A percentile compares a stretch with the other conserved stretches of the same genome.
Evolutionary conservation across 1,284 basidiomycete species (phyloP).

Genomic region (Chalciporus sp.): DNA sequence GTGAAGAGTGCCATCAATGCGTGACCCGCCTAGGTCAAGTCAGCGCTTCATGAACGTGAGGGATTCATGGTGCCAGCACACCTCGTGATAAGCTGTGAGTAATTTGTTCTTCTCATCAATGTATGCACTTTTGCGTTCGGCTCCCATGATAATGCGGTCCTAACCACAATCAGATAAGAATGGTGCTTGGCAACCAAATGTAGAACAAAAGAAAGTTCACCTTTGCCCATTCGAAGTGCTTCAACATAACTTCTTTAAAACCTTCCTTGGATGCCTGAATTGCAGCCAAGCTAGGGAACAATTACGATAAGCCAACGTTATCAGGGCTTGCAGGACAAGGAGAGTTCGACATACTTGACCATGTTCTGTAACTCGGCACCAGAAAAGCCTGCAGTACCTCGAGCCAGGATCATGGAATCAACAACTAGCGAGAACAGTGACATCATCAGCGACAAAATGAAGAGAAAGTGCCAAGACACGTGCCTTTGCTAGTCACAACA

Average conservation of each 20-base stretch:
- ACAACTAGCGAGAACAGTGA: slow-evolving; percentile 52
- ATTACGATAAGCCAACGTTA: slow-evolving; percentile 5
- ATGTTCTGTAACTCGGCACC: slow-evolving; percentile 93
- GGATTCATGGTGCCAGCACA: slow-evolving; percentile 28
- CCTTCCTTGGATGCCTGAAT: slow-evolving; percentile 89
- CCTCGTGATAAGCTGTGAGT: slow-evolving; percentile 94
- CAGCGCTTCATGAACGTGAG: not conserved
- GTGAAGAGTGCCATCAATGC: slow-evolving; percentile 91
- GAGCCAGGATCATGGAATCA: slow-evolving; percentile 82
- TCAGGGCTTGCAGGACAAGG: not conserved
- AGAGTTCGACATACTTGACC: slow-evolving; percentile 69
- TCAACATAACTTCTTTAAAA: slow-evolving; percentile 68
- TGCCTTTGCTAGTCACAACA: slow-evolving; percentile 66
- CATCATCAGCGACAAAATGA: not conserved
- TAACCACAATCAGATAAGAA: slow-evolving; percentile 29
- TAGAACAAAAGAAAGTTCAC: slow-evolving; percentile 39
- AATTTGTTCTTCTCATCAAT: slow-evolving; percentile 85
- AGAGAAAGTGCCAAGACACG: slow-evolving; percentile 15
- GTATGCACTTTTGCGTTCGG: slow-evolving; percentile 86
- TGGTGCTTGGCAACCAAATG: not conserved
- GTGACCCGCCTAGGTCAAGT: slow-evolving; percentile 74
- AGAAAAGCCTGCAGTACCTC: slow-evolving; percentile 90
- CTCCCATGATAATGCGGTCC: slow-evolving; percentile 95
- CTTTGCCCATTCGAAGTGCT: slow-evolving; percentile 96
- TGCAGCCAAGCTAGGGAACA: slow-evolving; percentile 70